Base-by-base conservation (phyloP, 306 rosid species). In the Prunus mume region DNA sequence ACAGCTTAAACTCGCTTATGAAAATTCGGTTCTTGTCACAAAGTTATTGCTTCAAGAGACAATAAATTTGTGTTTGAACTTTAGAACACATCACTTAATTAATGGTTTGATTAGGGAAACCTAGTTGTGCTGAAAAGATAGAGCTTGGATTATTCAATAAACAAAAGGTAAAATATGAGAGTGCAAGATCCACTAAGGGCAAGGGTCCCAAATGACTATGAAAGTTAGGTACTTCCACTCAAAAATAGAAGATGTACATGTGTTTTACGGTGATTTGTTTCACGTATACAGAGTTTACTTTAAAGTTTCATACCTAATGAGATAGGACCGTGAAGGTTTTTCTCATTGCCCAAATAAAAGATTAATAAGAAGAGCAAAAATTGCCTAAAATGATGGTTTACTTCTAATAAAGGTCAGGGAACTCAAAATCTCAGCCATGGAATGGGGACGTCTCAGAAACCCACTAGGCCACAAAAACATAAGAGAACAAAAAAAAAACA, bases 391-490 rank as follows among this genome's bases (percentile, higher is more conserved):
- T 8, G 78, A 52, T 77, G 90, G 84, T 63, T 77, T 80, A 57
- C 73, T 62, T 68, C 76, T 82, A 76, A 65, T 60, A 72, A 86
- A 80, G 86, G 79, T 58, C 60, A 79, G 72, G 78, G 76, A 85
- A 69, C 80, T 77, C 51, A 85, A 89, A 90, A 89, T 80, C 88
- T 83, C 83, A 83, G 75, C 93, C 91, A 82, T 80, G 84, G 72
- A 87, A 76, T 46, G 76, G 69, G 54, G 65, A 63, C 76, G 74
- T 20, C 76, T 76, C 54, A 65, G 27, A 57, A 72, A 67, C 82
- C 83, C 82, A 84, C 80, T 60, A 38, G 43, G 43, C 43, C 43
- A 58, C 81, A 72, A 69, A 82, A 80, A 80, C 80, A 83, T 78
- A 71, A 75, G 71, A 62, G 83, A 75, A 81, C 79, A 81, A 76